These are phyloP conservation scores for Ceratocystis diversiconidia DNA, from an alignment of 2,329 filamentous ascomycete genomes.

Conservation along the genomic window DNA sequence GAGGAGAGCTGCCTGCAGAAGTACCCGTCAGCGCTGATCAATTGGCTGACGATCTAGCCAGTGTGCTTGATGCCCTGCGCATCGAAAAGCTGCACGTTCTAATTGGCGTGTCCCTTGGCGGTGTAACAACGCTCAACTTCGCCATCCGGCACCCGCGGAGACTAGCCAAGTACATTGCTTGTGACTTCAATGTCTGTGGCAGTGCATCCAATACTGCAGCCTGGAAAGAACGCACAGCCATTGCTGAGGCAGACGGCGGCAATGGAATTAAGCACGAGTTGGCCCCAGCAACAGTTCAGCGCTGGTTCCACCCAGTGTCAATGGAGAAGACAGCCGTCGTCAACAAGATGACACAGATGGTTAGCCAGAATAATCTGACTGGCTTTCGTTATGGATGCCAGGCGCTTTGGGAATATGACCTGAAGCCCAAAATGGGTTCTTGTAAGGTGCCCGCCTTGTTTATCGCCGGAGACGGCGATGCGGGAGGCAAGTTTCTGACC, in stretches of 20 bases:
- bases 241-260: conserved; percentile 45
- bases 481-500: conserved; percentile 53
- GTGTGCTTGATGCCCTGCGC: conserved; percentile 53
- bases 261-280: conserved; percentile 47
- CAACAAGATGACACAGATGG: conserved; percentile 51
- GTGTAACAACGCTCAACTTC: conserved; percentile 61
- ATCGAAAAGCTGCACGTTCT: conserved; percentile 52
- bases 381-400: conserved; percentile 56
- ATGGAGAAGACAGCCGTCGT: conserved; percentile 31
- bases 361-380: conserved; percentile 51
- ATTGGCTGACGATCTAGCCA: conserved; percentile 52
- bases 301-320: conserved; percentile 60
- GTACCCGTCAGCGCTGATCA: conserved; percentile 45
- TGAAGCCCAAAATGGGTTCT: conserved; percentile 40
- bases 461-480: conserved; percentile 60
- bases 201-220: conserved; percentile 61
- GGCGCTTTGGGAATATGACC: conserved; percentile 58
- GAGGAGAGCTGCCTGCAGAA: conserved; percentile 36
- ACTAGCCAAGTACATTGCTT: conserved; percentile 50
- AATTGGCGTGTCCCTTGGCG: conserved; percentile 68
- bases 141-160: conserved; percentile 50
- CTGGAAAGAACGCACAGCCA: conserved; percentile 61
- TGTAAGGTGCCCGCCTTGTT: conserved; percentile 49
- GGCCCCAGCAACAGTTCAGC: conserved; percentile 53
- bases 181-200: conserved; percentile 63